Base-by-base conservation (phyloP, 768 basidiomycete species). In the Boletus speciosus region DNA sequence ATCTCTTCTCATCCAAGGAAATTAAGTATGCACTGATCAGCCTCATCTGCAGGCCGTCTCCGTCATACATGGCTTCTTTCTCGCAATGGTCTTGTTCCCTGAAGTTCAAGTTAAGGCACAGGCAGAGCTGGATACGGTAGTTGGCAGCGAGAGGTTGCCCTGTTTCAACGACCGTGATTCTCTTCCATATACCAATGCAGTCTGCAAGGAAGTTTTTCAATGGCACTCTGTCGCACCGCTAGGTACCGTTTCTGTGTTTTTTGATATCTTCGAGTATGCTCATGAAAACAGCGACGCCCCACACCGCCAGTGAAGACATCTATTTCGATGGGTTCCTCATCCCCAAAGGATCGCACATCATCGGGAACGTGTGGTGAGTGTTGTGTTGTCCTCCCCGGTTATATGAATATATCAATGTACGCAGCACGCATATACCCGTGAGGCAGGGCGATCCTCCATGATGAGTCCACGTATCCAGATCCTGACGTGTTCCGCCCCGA, bases 361-460 rank as follows among this genome's bases (percentile, higher is more conserved):
- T 64, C 11, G 61, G 64, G 21, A 64, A 70, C 9, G 31, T 32
- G 1, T 67, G 66, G 64, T 62, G 49, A 40, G 74, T 65, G 12
- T 46, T 3, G 2, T 38, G 5, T 2, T 14, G 31, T 9, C 9
- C 5, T 15, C 2, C n/a, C 8, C 25, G 29, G 7, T 19, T 37
- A 29, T 58, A 5, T 34, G 31, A 19, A 40, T 37, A 21, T 60
- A 14, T 34, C 31, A 37, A 12, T 53, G 67, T 5, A n/a, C 32
- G 11, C 31, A 29, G 19, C 19, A 23, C 27, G 27, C 29, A 31
- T 32, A 9, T 32, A 9, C 31, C 7, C 31, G 7, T 31, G 31
- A 32, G 4, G 31, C 31, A 83, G 83, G 82, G 68, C 66, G 27
- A 78, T 85, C 66, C 66, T 80, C 1, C 78, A 79, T 44, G 78